Evolutionary conservation across 148 eudicot genomes (phyloP), one percentile per base, ranked within the genome.

Genomic region (Diospyros kaki): DNA sequence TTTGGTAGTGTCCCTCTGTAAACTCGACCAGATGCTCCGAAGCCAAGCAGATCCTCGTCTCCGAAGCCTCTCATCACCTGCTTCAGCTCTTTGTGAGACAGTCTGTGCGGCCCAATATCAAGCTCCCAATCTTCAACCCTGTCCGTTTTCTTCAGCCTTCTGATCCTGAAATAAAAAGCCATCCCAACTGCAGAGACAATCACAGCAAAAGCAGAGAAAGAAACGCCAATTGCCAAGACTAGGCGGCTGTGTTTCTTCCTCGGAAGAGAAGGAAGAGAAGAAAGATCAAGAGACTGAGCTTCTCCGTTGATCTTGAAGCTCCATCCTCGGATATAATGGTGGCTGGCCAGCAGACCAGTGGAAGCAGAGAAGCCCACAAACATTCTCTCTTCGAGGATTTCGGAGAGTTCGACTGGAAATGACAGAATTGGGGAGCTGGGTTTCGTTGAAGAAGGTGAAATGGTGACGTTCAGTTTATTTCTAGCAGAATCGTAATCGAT

Each of bases 401-500:
- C 3, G 1, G 69, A 66, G 44, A 66, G 17, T 14, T 66, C 52
- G 8, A 43, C 3, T 6, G 15, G 2, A 2, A 11, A 11, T 43
- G 69, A 66, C 28, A 66, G 6, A 45, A 66, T 48, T 48, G 38
- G 5, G 69, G 69, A 45, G 2, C 6, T 67, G 8, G 96, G 93
- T 42, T 82, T 91, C 2, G 41, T 2, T 43, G 83, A 76, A 44
- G 83, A 67, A 6, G 72, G 70, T 2, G 96, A 89, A 75, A 91
- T 83, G 10, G 86, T 83, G 59, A 89, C 87, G 83, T 84, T 83
- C 42, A 89, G 18, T 74, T 59, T 40, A 42, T 58, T 75, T 13
- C 6, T 64, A 12, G 1, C 58, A 0, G 88, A 83, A 87, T 89
- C 86, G 79, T 91, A 91, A 58, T 89, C 96, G 74, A 91, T 68